Evolutionary conservation across 75 land plant species (phyloP).

Genomic region (Sequoia sempervirens): DNA sequence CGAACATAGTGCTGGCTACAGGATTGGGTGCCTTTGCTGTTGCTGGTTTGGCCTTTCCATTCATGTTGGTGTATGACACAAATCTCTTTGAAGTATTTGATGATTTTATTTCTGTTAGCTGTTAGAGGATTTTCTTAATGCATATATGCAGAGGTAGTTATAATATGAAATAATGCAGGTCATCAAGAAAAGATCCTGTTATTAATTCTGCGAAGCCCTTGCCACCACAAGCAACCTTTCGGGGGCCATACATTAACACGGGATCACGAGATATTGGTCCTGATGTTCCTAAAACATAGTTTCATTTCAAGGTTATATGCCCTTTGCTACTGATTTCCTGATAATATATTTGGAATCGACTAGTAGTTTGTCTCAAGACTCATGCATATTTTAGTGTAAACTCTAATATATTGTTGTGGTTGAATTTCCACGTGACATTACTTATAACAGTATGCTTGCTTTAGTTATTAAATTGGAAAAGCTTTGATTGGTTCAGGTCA

Average conservation of each 20-base stretch:
- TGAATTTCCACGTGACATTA: neutral
- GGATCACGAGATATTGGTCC: conserved; percentile 98
- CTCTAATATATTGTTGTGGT: neutral
- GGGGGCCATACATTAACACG: conserved; percentile 94
- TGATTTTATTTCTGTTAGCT: neutral
- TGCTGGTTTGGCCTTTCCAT: conserved; percentile 90
- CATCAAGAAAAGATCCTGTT: conserved; percentile 50
- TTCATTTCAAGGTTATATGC: neutral
- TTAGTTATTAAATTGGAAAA: neutral
- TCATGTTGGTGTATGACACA: conserved; percentile 56
- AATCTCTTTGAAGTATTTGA: conserved; percentile 1
- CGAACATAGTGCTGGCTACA: conserved; percentile 61
- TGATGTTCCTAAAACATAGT: conserved; percentile 24
- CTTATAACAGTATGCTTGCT: neutral
- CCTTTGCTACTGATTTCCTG: neutral
- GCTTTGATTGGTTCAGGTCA: neutral
- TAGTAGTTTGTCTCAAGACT: neutral
- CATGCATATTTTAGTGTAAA: neutral
- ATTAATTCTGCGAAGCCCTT: conserved; percentile 84
- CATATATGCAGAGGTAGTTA: conserved; percentile 4
- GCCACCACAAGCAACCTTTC: conserved; percentile 85
- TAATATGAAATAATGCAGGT: conserved; percentile 26
- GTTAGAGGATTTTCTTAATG: neutral
- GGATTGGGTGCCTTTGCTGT: conserved; percentile 79
- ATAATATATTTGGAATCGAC: neutral